Conservation (phyloP, 2,329 filamentous ascomycete species). For the Xylariales sp. region DNA sequence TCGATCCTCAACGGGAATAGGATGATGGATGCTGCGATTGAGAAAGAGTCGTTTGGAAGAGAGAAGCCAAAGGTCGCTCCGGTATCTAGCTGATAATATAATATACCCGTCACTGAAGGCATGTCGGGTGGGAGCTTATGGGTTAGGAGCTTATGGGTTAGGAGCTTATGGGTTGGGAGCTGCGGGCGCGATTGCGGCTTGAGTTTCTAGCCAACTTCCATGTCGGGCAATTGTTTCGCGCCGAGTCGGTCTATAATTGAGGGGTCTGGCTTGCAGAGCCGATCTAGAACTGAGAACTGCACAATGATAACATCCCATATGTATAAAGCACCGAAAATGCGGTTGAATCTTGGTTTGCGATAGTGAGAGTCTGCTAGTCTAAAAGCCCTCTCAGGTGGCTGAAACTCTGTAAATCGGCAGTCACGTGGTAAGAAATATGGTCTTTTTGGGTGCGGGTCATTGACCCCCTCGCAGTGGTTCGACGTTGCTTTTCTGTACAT, state of each 20-base stretch:
- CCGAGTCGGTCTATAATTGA: no score
- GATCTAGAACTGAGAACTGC: no score
- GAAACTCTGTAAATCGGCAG: slow-evolving; percentile 7
- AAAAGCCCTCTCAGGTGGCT: slow-evolving; percentile 2
- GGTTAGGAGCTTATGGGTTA: no score
- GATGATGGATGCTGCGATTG: slow-evolving; percentile 82
- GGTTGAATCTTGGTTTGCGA: not conserved
- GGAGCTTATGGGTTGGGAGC: not conserved
- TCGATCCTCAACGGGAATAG: slow-evolving; percentile 84
- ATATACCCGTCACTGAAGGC: slow-evolving; percentile 5
- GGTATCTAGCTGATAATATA: slow-evolving; percentile 9
- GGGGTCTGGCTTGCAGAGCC: no score
- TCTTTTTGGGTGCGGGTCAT: slow-evolving; percentile 5
- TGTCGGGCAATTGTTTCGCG: not conserved
- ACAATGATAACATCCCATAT: no score
- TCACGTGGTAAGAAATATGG: slow-evolving; percentile 6
- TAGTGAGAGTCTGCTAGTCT: not conserved
- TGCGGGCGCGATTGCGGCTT: not conserved
- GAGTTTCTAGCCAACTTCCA: not conserved
- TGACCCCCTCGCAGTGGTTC: slow-evolving; percentile 6
- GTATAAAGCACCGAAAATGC: no score
- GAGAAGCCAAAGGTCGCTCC: slow-evolving; percentile 23
- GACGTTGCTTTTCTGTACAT: slow-evolving; percentile 8
- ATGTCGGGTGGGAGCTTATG: no score
- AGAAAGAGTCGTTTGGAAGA: slow-evolving; percentile 59